These are phyloP conservation scores for Leishmania aethiopica DNA, from an alignment of 208 protist species.

Conservation along the genomic window DNA sequence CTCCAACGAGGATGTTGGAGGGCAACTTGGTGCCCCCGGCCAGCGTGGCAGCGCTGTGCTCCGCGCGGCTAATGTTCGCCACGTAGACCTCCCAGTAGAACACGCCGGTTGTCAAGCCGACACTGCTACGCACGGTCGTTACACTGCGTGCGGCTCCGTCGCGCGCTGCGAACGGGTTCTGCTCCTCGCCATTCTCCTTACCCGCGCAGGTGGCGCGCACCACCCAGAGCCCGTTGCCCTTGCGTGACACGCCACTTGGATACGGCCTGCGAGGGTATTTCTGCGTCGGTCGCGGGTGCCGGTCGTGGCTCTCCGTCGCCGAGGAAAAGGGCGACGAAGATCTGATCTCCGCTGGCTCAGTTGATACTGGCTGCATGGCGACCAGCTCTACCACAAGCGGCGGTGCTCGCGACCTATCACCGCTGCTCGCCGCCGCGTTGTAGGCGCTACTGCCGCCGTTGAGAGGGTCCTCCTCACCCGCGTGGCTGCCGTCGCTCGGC, in stretches of 20 bases:
- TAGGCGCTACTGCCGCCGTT: neutral
- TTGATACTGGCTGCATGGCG: neutral
- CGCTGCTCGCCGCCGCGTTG: neutral
- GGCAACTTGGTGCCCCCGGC: slow-evolving; percentile 12
- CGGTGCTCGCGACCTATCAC: neutral
- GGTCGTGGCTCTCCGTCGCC: neutral
- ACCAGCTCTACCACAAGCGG: slow-evolving; percentile 15
- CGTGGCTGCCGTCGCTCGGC: neutral
- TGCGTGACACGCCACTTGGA: slow-evolving; percentile 21
- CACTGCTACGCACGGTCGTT: slow-evolving; percentile 57
- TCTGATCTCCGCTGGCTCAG: neutral
- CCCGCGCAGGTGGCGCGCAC: slow-evolving; percentile 25
- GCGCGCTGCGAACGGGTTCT: slow-evolving; percentile 21
- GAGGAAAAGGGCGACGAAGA: neutral
- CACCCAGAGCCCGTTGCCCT: slow-evolving; percentile 37
- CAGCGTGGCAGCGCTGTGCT: slow-evolving; percentile 7
- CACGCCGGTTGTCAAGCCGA: slow-evolving; percentile 73
- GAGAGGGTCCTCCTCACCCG: neutral
- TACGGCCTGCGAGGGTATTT: neutral
- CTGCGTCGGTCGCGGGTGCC: neutral
- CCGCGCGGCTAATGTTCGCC: slow-evolving; percentile 42
- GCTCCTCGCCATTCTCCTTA: slow-evolving; percentile 8
- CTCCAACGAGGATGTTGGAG: slow-evolving; percentile 53
- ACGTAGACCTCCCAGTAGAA: slow-evolving; percentile 92
- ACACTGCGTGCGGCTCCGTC: slow-evolving; percentile 31